Evolutionary conservation across 75 land plant genomes (phyloP).

Genomic region (Ceratopteris richardii): DNA sequence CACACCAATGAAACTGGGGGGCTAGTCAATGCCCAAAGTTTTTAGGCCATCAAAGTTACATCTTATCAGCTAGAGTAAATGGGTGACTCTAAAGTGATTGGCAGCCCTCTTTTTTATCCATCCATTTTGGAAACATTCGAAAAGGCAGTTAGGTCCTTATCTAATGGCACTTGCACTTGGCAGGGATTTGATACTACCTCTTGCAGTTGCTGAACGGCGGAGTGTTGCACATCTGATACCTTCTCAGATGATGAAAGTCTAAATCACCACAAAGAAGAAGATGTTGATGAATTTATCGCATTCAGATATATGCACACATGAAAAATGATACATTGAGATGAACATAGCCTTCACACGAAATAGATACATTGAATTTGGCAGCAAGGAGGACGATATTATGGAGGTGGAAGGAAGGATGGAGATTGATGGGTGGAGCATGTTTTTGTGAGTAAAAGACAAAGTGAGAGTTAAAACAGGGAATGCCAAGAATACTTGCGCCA

Average conservation of each 20-base stretch:
- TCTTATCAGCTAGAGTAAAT: background rate
- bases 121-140: conserved; percentile 28
- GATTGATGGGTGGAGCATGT: no score
- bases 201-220: background rate
- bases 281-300: no score
- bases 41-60: background rate
- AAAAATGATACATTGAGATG: no score
- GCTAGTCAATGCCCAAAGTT: background rate
- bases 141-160: conserved; percentile 17
- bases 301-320: no score
- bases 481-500: no score
- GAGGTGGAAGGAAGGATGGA: no score
- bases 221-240: background rate
- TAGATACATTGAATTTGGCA: no score
- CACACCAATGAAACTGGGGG: background rate
- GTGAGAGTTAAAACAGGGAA: no score
- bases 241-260: conserved; percentile 4
- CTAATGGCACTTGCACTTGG: background rate
- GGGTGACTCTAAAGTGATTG: background rate
- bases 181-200: background rate
- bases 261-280: background rate
- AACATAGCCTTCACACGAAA: no score
- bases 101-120: conserved; percentile 20
- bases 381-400: no score
- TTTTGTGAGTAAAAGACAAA: no score